These are phyloP conservation scores for Capsella bursapastoris DNA, from an alignment of 345 rosid species.

Conservation along the genomic window DNA sequence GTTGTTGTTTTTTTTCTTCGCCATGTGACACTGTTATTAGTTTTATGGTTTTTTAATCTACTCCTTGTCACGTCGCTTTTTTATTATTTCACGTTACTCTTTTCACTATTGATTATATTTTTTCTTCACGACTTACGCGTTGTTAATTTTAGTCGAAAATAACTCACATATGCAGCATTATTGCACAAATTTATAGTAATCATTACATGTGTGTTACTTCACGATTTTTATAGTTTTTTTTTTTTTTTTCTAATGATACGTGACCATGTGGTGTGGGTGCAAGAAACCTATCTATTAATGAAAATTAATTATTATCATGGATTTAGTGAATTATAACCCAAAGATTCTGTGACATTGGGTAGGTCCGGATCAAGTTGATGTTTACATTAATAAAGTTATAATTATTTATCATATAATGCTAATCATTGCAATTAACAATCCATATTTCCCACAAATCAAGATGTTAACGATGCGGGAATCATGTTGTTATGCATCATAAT, in stretches of 20 bases:
- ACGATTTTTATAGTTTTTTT: background rate
- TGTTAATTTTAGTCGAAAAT: background rate
- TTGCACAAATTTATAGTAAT: background rate
- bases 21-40: slow-evolving; percentile 41
- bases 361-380: slow-evolving; percentile 69
- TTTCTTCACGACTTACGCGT: background rate
- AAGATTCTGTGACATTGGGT: slow-evolving; percentile 49
- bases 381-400: slow-evolving; percentile 44
- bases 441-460: slow-evolving; percentile 59
- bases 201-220: slow-evolving; percentile 25
- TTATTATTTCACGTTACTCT: slow-evolving; percentile 14
- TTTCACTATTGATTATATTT: background rate
- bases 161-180: background rate
- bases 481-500: slow-evolving; percentile 63
- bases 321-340: slow-evolving; percentile 63
- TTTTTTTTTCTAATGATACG: slow-evolving; percentile 31
- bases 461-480: slow-evolving; percentile 56
- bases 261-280: slow-evolving; percentile 27
- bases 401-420: slow-evolving; percentile 42
- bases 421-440: slow-evolving; percentile 58
- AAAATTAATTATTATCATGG: slow-evolving; percentile 36
- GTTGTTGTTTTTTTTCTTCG: slow-evolving; percentile 35
- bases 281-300: slow-evolving; percentile 8
- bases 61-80: slow-evolving; percentile 34
- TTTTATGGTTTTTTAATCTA: slow-evolving; percentile 34